phyloP scores from a whole-genome alignment of 441 rosid species.

The Erodium trifolium region DNA sequence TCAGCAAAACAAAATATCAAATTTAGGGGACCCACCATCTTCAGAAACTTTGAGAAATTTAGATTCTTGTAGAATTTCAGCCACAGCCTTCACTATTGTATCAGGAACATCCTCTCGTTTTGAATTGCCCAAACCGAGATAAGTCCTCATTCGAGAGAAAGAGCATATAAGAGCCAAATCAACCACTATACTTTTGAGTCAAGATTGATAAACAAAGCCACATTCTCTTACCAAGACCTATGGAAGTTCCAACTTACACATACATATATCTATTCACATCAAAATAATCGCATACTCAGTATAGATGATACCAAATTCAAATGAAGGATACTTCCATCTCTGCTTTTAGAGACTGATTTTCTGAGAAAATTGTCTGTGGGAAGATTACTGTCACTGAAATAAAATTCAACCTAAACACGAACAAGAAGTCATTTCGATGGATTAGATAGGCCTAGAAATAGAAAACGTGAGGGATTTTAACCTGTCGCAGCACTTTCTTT shows the following conservation, averaged over 20 bases:
- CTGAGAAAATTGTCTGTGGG: slow-evolving; percentile 38
- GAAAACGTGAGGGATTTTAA: background rate
- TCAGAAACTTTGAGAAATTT: slow-evolving; percentile 36
- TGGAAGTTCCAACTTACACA: background rate
- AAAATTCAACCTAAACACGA: slow-evolving; percentile 36
- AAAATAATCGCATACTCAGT: background rate
- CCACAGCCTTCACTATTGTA: slow-evolving; percentile 27
- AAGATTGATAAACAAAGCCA: slow-evolving; percentile 16
- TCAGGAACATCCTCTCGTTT: slow-evolving; percentile 33
- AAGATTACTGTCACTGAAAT: slow-evolving; percentile 47
- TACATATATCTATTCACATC: background rate
- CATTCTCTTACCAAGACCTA: background rate
- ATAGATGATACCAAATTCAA: background rate
- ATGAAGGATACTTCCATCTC: slow-evolving; percentile 41
- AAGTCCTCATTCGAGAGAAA: slow-evolving; percentile 40
- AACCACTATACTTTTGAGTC: slow-evolving; percentile 33
- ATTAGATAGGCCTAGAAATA: background rate
- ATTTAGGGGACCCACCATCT: slow-evolving; percentile 30
- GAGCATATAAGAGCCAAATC: slow-evolving; percentile 45
- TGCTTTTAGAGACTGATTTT: slow-evolving; percentile 28
- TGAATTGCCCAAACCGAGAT: slow-evolving; percentile 31
- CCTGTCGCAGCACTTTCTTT: slow-evolving; percentile 33
- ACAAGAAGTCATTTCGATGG: background rate
- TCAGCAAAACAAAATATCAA: background rate
- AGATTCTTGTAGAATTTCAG: slow-evolving; percentile 32